Evolutionary conservation across 2,329 filamentous ascomycete genomes (phyloP).

Genomic region (Trichoderma pleuroti): DNA sequence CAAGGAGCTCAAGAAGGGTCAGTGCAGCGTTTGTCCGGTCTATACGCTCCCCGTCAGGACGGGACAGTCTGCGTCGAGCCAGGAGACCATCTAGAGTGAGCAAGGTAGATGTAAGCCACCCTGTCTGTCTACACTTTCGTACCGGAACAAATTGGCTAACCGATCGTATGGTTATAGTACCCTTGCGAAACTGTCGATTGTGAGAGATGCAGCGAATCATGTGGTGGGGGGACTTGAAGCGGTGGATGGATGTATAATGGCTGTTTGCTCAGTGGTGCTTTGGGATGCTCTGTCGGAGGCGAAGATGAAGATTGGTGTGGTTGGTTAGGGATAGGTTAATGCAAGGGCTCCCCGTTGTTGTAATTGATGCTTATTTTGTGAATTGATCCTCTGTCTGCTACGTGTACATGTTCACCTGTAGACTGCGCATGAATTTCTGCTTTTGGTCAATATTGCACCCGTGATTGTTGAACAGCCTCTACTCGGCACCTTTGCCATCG

Average conservation of each 20-base stretch:
- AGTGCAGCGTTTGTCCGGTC: background rate
- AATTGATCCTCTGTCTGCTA: background rate
- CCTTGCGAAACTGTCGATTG: background rate
- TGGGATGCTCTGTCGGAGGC: background rate
- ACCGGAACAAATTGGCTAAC: background rate
- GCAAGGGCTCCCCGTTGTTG: background rate
- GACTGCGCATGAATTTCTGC: background rate
- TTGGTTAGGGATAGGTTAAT: background rate
- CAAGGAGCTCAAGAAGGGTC: background rate
- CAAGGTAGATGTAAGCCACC: background rate
- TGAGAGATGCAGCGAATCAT: background rate
- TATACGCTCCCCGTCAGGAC: background rate
- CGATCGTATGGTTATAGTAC: background rate
- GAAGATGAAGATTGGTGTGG: background rate
- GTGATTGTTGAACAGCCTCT: background rate
- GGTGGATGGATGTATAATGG: background rate
- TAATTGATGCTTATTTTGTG: background rate
- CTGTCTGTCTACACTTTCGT: background rate
- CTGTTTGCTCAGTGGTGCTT: background rate
- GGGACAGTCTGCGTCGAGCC: background rate
- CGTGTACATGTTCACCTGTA: background rate
- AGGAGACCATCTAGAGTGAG: background rate
- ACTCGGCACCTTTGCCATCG: background rate
- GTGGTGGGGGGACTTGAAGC: background rate
- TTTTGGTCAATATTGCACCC: background rate